Conservation (phyloP, 1,284 basidiomycete genomes). For the Cutaneotrichosporon cutaneum region DNA sequence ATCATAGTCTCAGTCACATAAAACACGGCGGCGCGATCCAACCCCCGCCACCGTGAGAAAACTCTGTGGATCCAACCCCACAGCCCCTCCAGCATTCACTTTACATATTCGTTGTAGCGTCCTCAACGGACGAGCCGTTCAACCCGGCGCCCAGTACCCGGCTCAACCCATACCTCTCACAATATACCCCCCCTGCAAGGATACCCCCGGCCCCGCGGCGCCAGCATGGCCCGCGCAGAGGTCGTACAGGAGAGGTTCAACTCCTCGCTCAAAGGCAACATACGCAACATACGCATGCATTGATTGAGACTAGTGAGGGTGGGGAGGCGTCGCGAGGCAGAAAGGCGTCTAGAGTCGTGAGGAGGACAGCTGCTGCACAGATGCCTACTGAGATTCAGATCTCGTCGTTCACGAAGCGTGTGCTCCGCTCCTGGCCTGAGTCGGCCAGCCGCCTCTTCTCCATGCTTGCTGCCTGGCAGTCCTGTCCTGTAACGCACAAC, state of each 20-base stretch:
- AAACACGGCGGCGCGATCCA: constrained; percentile 2
- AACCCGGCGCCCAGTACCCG: constrained; percentile 23
- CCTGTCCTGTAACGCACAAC: too few relatives aligned
- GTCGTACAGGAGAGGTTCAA: constrained; percentile 16
- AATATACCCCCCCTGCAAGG: constrained; percentile 21
- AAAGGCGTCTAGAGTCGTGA: too few relatives aligned
- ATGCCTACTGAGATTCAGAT: too few relatives aligned
- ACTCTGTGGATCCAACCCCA: constrained; percentile 6
- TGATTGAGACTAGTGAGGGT: constrained; percentile 6
- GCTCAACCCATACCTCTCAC: constrained; percentile 23
- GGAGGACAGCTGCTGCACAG: too few relatives aligned
- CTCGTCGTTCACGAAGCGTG: too few relatives aligned
- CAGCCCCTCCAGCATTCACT: background rate
- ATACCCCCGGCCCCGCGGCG: constrained; percentile 16
- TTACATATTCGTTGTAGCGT: constrained; percentile 11
- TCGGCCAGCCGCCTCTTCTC: too few relatives aligned
- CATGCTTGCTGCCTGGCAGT: too few relatives aligned
- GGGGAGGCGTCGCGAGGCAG: too few relatives aligned
- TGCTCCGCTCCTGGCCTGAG: too few relatives aligned
- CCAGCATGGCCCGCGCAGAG: background rate
- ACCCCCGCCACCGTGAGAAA: background rate
- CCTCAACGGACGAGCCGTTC: constrained; percentile 26
- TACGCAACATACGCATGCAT: constrained; percentile 3
- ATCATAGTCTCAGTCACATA: constrained; percentile 1
- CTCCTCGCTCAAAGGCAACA: constrained; percentile 13